Conservation (phyloP, 306 rosid genomes). For the Pyrus bretschneideri region DNA sequence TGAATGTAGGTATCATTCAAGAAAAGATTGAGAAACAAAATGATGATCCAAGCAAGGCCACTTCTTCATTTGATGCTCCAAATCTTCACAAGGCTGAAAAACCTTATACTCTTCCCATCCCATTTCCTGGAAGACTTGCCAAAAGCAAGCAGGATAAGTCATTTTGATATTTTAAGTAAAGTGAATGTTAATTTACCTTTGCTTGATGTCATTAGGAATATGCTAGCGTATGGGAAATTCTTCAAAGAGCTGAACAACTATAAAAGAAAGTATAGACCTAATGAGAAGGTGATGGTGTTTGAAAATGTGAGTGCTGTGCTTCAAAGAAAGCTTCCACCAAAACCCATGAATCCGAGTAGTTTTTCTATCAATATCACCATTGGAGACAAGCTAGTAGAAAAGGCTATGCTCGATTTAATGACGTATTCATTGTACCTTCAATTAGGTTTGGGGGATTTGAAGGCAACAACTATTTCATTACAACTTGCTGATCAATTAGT, state of each 20-base stretch:
- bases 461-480: not conserved
- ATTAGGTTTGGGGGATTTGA: not conserved
- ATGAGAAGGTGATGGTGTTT: not conserved
- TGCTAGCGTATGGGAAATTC: not conserved
- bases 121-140: not conserved
- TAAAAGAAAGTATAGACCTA: not conserved
- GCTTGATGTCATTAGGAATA: not conserved
- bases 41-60: too few species aligned
- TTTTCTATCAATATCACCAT: not conserved
- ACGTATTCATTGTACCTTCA: not conserved
- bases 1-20: not conserved
- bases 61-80: not conserved
- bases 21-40: too few species aligned
- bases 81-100: not conserved
- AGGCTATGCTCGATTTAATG: not conserved
- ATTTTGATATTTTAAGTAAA: not conserved
- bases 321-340: not conserved
- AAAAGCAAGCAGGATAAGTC: not conserved
- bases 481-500: not conserved
- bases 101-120: not conserved
- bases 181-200: not conserved
- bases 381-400: not conserved
- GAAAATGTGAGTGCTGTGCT: not conserved
- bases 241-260: not conserved
- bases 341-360: not conserved